These are phyloP conservation scores for Candolleomyces eurysporus DNA, from an alignment of 768 basidiomycete genomes.

Conservation along the genomic window DNA sequence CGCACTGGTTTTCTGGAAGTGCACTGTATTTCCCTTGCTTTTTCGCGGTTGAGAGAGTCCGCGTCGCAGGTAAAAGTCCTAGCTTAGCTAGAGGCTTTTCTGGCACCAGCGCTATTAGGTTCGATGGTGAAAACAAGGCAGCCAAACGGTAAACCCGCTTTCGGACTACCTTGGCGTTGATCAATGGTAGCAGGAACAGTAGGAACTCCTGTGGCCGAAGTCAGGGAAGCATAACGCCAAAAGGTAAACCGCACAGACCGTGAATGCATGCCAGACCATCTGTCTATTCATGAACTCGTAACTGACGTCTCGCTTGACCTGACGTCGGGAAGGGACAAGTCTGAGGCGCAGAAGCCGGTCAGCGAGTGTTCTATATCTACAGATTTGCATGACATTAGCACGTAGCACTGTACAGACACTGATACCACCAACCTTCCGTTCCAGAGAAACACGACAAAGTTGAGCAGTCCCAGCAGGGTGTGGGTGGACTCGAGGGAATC, in stretches of 20 bases:
- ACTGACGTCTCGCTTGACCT: slow-evolving; percentile 80
- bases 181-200: slow-evolving; percentile 84
- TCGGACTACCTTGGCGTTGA: slow-evolving; percentile 66
- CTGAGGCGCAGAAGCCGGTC: slow-evolving; percentile 77
- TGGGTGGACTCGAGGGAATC: slow-evolving; percentile 67
- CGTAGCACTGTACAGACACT: slow-evolving; percentile 10
- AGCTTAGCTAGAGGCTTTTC: slow-evolving; percentile 13
- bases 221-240: not conserved
- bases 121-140: slow-evolving; percentile 26
- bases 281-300: slow-evolving; percentile 99
- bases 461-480: slow-evolving; percentile 60
- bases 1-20: slow-evolving; percentile 76
- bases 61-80: slow-evolving; percentile 2
- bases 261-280: slow-evolving; percentile 99
- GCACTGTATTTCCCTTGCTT: slow-evolving; percentile 63
- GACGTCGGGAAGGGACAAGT: slow-evolving; percentile 67
- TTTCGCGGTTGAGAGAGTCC: slow-evolving; percentile 10
- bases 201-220: slow-evolving; percentile 81
- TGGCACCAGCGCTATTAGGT: slow-evolving; percentile 29
- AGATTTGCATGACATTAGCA: not conserved
- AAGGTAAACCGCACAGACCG: slow-evolving; percentile 51
- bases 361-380: slow-evolving; percentile 80
- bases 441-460: slow-evolving; percentile 82
- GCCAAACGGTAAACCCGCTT: slow-evolving; percentile 47
- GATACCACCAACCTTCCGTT: slow-evolving; percentile 65